Evolutionary conservation across 345 rosid species (phyloP).

Genomic region (Melaleuca quinquenervia): DNA sequence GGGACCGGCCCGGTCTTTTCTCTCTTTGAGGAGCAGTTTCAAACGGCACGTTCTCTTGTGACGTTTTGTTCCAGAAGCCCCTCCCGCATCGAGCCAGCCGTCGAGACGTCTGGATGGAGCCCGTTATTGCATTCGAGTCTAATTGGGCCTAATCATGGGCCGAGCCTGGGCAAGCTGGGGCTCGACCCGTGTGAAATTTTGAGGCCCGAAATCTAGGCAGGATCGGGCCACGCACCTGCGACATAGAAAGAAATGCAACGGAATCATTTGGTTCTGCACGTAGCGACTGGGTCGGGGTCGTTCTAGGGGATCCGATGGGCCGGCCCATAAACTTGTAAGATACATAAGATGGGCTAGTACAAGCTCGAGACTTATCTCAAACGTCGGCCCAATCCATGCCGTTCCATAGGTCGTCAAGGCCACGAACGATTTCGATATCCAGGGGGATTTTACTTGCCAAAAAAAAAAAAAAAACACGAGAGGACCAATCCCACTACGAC

Average conservation of each 20-base stretch:
- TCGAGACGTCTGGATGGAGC: too few species aligned
- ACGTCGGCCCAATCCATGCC: neutral
- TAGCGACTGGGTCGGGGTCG: neutral
- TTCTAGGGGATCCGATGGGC: neutral
- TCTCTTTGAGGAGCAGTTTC: too few species aligned
- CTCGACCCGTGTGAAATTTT: neutral
- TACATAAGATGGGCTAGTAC: neutral
- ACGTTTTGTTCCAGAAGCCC: too few species aligned
- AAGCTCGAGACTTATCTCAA: neutral
- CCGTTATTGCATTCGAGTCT: neutral
- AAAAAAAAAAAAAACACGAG: neutral
- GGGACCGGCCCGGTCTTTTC: too few species aligned
- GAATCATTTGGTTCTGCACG: neutral
- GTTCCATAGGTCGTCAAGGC: accelerated
- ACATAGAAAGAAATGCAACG: neutral
- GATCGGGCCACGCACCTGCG: neutral
- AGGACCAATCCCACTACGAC: accelerated
- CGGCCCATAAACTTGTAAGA: neutral
- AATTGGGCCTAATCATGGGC: neutral
- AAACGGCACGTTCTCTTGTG: too few species aligned
- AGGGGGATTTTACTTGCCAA: neutral
- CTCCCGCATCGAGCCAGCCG: too few species aligned
- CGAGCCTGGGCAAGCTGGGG: neutral
- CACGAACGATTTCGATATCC: accelerated
- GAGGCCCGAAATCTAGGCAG: neutral